phyloP scores from a whole-genome alignment of 495 filamentous ascomycete species.

The Xylaria grammica region DNA sequence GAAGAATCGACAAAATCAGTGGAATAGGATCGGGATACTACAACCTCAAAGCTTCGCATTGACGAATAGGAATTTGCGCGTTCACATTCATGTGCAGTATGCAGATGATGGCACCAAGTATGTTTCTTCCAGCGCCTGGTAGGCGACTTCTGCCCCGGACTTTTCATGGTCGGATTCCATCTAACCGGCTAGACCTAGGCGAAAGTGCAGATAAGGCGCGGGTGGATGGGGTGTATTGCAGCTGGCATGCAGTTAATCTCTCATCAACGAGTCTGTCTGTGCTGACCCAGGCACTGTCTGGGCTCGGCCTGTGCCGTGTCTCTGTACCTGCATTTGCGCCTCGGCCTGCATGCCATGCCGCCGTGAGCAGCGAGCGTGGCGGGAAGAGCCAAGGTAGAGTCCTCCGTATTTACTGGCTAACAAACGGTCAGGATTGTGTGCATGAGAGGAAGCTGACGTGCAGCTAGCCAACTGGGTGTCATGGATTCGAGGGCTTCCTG shows the following conservation, averaged over 20 bases:
- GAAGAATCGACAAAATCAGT: not conserved
- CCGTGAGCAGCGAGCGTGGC: not conserved
- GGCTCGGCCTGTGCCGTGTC: not conserved
- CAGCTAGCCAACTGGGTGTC: not conserved
- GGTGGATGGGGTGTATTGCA: conserved; percentile 1
- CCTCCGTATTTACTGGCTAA: not conserved
- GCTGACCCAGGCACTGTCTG: not conserved
- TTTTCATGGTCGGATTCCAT: not conserved
- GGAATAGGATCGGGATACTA: not conserved
- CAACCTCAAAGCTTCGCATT: not conserved
- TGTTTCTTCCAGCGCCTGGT: not conserved
- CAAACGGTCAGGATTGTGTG: not conserved
- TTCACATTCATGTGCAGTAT: not conserved
- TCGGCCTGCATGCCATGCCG: not conserved
- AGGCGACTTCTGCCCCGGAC: not conserved
- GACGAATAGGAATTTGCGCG: conserved; percentile 1
- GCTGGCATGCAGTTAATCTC: conserved; percentile 8
- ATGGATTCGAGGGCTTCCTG: not conserved
- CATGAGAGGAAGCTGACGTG: conserved; percentile 9
- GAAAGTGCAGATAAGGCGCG: not conserved
- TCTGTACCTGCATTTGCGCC: conserved; percentile 7
- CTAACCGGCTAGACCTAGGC: not conserved
- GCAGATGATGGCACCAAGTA: not conserved
- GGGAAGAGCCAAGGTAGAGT: not conserved
- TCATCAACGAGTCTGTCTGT: not conserved